Evolutionary conservation across 1,284 basidiomycete species (phyloP).

Genomic region (Puccinia triticina): DNA sequence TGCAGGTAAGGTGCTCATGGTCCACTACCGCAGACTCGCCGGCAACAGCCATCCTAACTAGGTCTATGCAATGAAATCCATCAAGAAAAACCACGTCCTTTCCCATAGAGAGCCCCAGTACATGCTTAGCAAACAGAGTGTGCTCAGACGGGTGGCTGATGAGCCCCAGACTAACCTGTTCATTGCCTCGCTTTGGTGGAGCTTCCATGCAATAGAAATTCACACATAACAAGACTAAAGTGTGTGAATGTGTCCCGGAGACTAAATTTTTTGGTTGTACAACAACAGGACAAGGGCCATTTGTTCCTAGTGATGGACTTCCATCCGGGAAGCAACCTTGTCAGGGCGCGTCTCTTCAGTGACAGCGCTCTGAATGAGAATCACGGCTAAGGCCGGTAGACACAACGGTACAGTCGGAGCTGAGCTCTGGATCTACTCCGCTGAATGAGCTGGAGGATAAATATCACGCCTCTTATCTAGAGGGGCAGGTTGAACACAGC

Average conservation of each 20-base stretch:
- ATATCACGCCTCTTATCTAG: no score
- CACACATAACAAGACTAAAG: no score
- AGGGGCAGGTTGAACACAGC: no score
- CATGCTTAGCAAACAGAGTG: constrained; percentile 89
- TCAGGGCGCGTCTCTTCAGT: no score
- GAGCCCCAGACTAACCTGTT: constrained; percentile 75
- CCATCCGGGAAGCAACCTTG: constrained; percentile 91
- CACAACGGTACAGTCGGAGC: no score
- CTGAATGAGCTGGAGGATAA: no score
- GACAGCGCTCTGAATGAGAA: no score
- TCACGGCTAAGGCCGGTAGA: no score
- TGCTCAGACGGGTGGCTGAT: constrained; percentile 78
- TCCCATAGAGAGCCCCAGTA: constrained; percentile 93
- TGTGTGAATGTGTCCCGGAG: no score
- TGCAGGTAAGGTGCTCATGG: constrained; percentile 72
- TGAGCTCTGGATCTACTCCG: no score
- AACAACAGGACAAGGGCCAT: constrained; percentile 50
- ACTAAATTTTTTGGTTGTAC: no score
- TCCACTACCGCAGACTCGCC: constrained; percentile 28
- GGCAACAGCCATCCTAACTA: neutral
- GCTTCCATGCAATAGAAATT: constrained; percentile 75
- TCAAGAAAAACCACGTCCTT: constrained; percentile 91
- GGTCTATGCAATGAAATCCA: constrained; percentile 90
- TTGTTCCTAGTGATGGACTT: constrained; percentile 69
- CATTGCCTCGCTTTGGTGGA: constrained; percentile 90